Percentiles rank a stretch among this genome's conserved stretches.
phyloP scores from a whole-genome alignment of 306 rosid species.

The Vachellia pachyceras region DNA sequence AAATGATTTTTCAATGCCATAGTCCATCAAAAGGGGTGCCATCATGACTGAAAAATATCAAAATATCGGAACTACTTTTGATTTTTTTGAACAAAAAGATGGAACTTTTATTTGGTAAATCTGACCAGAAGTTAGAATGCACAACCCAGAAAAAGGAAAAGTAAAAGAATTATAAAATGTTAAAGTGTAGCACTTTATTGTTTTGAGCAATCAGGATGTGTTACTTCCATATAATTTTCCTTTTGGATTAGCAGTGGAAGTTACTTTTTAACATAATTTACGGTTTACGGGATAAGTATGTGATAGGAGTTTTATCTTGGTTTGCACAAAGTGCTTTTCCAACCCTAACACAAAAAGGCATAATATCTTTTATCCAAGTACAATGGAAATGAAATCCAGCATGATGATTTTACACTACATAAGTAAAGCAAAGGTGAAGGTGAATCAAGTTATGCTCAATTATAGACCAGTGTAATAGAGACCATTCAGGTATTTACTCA shows the following conservation, averaged over 20 bases:
- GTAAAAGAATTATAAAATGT: not conserved
- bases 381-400: not conserved
- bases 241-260: too few species aligned
- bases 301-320: too few species aligned
- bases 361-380: not conserved
- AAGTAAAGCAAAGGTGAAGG: not conserved
- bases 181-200: not conserved
- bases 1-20: not conserved
- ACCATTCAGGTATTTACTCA: constrained; percentile 2
- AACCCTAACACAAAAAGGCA: too few species aligned
- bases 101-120: not conserved
- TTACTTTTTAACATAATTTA: too few species aligned
- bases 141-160: not conserved
- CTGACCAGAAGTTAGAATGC: not conserved
- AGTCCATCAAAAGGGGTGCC: not conserved
- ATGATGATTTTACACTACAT: not conserved
- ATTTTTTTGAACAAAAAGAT: not conserved
- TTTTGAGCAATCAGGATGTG: not conserved
- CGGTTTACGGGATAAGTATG: too few species aligned
- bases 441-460: not conserved
- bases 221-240: not conserved
- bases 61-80: too few species aligned
- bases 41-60: not conserved
- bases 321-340: too few species aligned
- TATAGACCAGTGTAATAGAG: not conserved